A percentile compares a stretch with the other conserved stretches of the same genome.
Evolutionary conservation across 192 early-diverging fungal species (phyloP).

Genomic region (Coemansia sp.): DNA sequence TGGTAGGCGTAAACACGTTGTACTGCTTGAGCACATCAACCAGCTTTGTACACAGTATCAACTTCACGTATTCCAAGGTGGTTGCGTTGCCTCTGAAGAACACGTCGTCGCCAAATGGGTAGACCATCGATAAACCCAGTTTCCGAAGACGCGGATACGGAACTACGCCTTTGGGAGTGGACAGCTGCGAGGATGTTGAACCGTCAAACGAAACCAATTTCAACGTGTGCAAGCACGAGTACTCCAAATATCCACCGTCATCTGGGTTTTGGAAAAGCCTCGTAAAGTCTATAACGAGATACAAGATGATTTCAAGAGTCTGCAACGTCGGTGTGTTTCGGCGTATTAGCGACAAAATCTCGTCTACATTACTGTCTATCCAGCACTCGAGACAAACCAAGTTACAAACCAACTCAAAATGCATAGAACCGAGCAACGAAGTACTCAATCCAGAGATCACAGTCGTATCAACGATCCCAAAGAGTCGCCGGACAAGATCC

Average conservation of each 20-base stretch:
- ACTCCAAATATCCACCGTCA: neutral
- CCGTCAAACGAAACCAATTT: neutral
- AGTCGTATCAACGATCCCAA: neutral
- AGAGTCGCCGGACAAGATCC: neutral
- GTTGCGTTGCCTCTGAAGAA: neutral
- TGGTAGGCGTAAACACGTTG: neutral
- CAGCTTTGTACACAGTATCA: neutral
- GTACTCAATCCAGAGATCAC: neutral
- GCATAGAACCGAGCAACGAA: neutral
- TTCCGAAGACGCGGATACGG: neutral
- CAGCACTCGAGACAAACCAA: neutral
- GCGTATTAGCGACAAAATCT: neutral
- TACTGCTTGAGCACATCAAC: neutral
- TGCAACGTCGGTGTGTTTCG: neutral
- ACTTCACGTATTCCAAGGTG: neutral
- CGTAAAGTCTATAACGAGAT: neutral
- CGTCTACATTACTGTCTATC: neutral
- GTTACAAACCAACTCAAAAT: neutral
- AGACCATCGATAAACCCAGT: neutral
- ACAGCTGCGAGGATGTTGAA: too few relatives aligned
- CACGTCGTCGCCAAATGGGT: constrained; percentile 1
- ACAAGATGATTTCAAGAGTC: neutral
- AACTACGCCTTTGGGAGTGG: neutral
- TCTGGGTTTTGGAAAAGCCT: neutral
- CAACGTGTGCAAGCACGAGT: neutral